Evolutionary conservation across 805 yeast species (phyloP).

Genomic region (Komagataella mondaviorum): DNA sequence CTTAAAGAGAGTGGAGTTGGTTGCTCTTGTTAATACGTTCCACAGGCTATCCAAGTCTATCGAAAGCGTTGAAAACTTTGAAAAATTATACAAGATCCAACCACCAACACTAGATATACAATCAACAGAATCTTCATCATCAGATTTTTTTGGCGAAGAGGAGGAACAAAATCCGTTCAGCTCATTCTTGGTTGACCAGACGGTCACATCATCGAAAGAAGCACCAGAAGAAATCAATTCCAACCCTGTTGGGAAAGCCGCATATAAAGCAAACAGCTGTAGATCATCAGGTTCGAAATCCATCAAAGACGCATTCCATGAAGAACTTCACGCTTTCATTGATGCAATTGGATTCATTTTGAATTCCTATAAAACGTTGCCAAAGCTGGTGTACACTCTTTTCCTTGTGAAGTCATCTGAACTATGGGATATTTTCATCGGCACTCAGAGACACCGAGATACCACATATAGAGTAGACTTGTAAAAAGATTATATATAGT

Average conservation of each 20-base stretch:
- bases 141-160: not conserved
- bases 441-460: slow-evolving; percentile 15
- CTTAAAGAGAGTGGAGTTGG: slow-evolving; percentile 63
- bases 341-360: slow-evolving; percentile 54
- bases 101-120: not conserved
- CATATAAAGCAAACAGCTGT: not conserved
- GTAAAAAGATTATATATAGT: slow-evolving; percentile 1
- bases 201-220: not conserved
- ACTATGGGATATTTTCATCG: slow-evolving; percentile 68
- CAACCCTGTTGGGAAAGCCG: not conserved
- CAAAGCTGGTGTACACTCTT: slow-evolving; percentile 42
- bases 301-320: slow-evolving; percentile 28
- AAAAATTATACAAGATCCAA: slow-evolving; percentile 28
- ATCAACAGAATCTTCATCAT: not conserved
- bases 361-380: slow-evolving; percentile 56
- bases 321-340: slow-evolving; percentile 36
- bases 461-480: slow-evolving; percentile 5
- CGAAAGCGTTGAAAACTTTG: slow-evolving; percentile 61
- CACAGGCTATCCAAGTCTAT: slow-evolving; percentile 84
- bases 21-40: slow-evolving; percentile 84
- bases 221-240: not conserved
- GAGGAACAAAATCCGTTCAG: not conserved
- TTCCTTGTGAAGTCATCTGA: slow-evolving; percentile 32
- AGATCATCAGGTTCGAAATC: not conserved
- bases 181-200: not conserved